Conservation (phyloP, 768 basidiomycete species). For the Galerina sulciceps region DNA sequence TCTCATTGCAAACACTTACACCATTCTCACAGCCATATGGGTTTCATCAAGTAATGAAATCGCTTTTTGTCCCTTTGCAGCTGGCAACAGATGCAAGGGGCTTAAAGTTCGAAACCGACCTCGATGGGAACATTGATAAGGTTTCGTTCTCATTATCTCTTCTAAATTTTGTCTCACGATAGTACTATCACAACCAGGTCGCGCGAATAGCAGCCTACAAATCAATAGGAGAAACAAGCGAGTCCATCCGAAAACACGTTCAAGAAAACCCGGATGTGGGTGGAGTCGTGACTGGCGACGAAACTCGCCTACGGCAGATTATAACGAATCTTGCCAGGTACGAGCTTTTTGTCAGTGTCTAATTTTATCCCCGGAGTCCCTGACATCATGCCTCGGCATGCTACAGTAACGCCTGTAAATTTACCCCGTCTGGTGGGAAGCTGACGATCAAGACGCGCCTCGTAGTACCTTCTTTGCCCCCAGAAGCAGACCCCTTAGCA, state of each 20-base stretch:
- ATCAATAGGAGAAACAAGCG: conserved; percentile 56
- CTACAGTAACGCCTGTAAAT: conserved; percentile 77
- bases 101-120: conserved; percentile 66
- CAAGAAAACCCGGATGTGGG: conserved; percentile 52
- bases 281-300: conserved; percentile 83
- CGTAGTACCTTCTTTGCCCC: conserved; percentile 37
- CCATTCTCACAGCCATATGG: conserved; percentile 57
- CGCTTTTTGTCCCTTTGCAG: conserved; percentile 70
- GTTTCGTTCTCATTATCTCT: conserved; percentile 34
- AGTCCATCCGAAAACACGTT: conserved; percentile 44
- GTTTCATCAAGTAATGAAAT: conserved; percentile 79
- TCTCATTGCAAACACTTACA: conserved; percentile 1
- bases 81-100: conserved; percentile 70
- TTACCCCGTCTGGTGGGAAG: conserved; percentile 71
- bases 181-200: conserved; percentile 38
- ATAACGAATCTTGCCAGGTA: conserved; percentile 84
- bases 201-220: conserved; percentile 64
- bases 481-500: conserved; percentile 19
- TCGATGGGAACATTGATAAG: conserved; percentile 71
- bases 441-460: conserved; percentile 72
- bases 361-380: neutral
- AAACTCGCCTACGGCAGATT: conserved; percentile 79
- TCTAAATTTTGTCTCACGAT: neutral
- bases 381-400: neutral
- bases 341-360: conserved; percentile 7